A percentile compares a stretch with the other conserved stretches of the same genome.
phyloP scores from a whole-genome alignment of 331 rosid genomes.

The Malus hybrid region DNA sequence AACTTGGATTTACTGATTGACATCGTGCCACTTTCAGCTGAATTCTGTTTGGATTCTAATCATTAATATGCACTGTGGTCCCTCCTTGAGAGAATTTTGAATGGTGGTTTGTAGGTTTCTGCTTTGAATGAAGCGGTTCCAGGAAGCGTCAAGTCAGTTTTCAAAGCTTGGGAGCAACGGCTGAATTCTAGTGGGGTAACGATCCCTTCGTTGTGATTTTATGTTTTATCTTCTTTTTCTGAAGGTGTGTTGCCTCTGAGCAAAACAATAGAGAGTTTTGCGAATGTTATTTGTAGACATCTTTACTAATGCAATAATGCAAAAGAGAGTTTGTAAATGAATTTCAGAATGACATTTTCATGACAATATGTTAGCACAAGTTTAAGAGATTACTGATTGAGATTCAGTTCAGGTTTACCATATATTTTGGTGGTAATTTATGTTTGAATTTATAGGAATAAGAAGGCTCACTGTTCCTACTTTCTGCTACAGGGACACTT shows the following conservation, averaged over 20 bases:
- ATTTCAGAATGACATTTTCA: background rate
- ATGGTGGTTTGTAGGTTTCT: conserved; percentile 42
- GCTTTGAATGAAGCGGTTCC: conserved; percentile 85
- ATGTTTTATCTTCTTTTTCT: background rate
- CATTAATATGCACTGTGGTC: too few relatives aligned
- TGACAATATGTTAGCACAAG: background rate
- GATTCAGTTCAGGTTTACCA: background rate
- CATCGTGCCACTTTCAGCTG: background rate
- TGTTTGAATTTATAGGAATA: background rate
- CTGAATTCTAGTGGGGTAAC: conserved; percentile 68
- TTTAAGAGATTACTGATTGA: background rate
- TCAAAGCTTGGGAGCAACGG: conserved; percentile 95
- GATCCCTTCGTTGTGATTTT: background rate
- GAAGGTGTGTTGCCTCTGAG: background rate
- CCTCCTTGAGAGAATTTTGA: background rate
- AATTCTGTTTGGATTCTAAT: background rate
- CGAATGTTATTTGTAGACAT: background rate
- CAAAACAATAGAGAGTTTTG: background rate
- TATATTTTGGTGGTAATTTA: background rate
- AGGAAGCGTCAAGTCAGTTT: conserved; percentile 79
- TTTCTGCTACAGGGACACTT: conserved; percentile 55
- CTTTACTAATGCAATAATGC: background rate
- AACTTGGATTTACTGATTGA: background rate
- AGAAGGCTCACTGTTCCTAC: conserved; percentile 5
- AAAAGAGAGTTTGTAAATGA: background rate